phyloP scores from a whole-genome alignment of 768 basidiomycete species.

The Lactifluus rugatus region DNA sequence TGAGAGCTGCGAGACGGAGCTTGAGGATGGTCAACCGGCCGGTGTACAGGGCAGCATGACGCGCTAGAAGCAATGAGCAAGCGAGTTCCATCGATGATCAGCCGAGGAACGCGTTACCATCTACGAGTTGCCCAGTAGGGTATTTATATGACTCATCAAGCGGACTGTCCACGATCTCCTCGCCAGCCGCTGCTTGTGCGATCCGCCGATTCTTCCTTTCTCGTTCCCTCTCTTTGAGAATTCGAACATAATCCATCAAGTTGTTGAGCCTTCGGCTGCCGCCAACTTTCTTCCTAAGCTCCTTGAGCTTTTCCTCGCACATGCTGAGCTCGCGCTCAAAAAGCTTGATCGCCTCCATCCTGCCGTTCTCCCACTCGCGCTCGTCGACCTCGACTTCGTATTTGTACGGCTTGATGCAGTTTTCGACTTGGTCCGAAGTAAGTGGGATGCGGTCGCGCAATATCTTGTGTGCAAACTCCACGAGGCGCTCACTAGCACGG shows the following conservation, averaged over 20 bases:
- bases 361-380: slow-evolving; percentile 84
- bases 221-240: slow-evolving; percentile 67
- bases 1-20: slow-evolving; percentile 75
- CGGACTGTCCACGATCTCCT: slow-evolving; percentile 29
- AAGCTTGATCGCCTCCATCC: slow-evolving; percentile 62
- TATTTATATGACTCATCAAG: slow-evolving; percentile 67
- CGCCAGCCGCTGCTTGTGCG: slow-evolving; percentile 29
- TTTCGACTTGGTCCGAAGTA: slow-evolving; percentile 98
- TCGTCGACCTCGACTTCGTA: slow-evolving; percentile 94
- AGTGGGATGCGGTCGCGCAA: slow-evolving; percentile 86
- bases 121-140: slow-evolving; percentile 82
- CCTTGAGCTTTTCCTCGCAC: slow-evolving; percentile 80
- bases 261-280: slow-evolving; percentile 70
- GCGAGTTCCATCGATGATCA: neutral
- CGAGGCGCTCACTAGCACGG: slow-evolving; percentile 75
- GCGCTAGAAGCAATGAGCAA: slow-evolving; percentile 43
- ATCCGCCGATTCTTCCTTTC: slow-evolving; percentile 48
- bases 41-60: slow-evolving; percentile 81
- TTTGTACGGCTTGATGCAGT: slow-evolving; percentile 99
- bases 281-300: slow-evolving; percentile 82
- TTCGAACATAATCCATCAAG: slow-evolving; percentile 72
- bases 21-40: slow-evolving; percentile 79
- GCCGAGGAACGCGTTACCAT: slow-evolving; percentile 49
- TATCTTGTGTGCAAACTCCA: slow-evolving; percentile 88
- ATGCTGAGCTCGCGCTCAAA: slow-evolving; percentile 76